Evolutionary conservation across 192 early-diverging fungal species (phyloP), one percentile per base, ranked within the genome.

Genomic region (Allomyces macrogynus): DNA sequence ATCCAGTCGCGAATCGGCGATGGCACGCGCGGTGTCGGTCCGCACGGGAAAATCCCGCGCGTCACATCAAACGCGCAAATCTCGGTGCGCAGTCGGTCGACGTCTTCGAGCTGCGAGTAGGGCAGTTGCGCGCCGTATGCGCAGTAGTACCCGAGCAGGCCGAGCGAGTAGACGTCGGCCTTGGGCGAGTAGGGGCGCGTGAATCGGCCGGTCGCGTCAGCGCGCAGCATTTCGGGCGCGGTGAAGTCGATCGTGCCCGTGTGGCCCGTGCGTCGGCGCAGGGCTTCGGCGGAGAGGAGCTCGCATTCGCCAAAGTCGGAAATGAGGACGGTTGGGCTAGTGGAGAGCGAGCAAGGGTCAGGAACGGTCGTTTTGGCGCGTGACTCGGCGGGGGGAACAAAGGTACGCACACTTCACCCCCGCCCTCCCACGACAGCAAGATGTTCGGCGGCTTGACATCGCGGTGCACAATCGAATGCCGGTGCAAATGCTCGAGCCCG

Each of bases 291-390:
- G 27, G 84, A 84, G 40, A 91, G 64, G 22, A 91, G 77, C 72
- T 95, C 95, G 75, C 95, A 97, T 69, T 97, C 95, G 67, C 95
- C 95, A 81, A 97, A 97, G 76, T 97, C 95, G 0, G 91, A 91
- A 60, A 97, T 85, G 65, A 97, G 72, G 7, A 97, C 77, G 16
- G 86, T 77, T 1, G 93, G 93, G 23, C 79, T 81, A 26, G 60
- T 57, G 16, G 2, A 14, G 49, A n/a, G 49, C 16, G 12, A 14
- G 49, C 2, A n/a, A 16, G 20, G 3, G 49, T 14, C 9, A 57
- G 49, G n/a, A 57, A 20, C 4, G 20, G 49, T 57, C 2, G 12
- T n/a, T n/a, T 0, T 5, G 3, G 16, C 0, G 49, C 16, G 9
- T 5, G 4, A 14, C 26, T 57, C 49, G 49, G 12, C 4, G 7